A percentile compares a stretch with the other conserved stretches of the same genome.
These are phyloP conservation scores for Boletus sp. DNA, from an alignment of 768 basidiomycete species.

Conservation along the genomic window DNA sequence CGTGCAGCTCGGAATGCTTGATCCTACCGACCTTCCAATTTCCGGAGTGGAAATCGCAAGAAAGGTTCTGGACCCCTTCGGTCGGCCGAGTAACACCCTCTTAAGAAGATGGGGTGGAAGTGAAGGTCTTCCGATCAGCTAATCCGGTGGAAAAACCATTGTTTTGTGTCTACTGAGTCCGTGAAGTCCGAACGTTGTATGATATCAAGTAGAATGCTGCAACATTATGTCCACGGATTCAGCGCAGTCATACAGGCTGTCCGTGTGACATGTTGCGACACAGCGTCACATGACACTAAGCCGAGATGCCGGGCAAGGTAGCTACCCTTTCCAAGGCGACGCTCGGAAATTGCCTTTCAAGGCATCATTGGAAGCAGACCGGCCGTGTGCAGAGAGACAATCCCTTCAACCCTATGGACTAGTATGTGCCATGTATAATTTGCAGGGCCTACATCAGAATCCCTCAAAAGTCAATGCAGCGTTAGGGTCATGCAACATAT, in stretches of 20 bases:
- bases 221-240: background rate
- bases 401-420: no score
- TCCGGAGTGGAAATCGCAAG: conserved; percentile 39
- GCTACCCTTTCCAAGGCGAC: no score
- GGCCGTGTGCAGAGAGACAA: no score
- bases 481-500: background rate
- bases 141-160: background rate
- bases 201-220: background rate
- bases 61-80: conserved; percentile 43
- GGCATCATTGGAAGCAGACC: no score
- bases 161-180: background rate
- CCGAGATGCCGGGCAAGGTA: no score
- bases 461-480: no score
- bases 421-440: background rate
- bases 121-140: conserved; percentile 33
- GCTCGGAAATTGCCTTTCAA: no score
- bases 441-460: background rate
- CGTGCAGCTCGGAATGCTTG: conserved; percentile 41
- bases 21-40: conserved; percentile 31
- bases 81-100: conserved; percentile 37
- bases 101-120: conserved; percentile 37
- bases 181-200: background rate
- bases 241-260: no score
- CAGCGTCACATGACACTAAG: background rate
- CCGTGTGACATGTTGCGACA: background rate